Percentiles rank a stretch among this genome's conserved stretches.
These are phyloP conservation scores for Mrakia blollopis DNA, from an alignment of 768 basidiomycete species.

Conservation along the genomic window DNA sequence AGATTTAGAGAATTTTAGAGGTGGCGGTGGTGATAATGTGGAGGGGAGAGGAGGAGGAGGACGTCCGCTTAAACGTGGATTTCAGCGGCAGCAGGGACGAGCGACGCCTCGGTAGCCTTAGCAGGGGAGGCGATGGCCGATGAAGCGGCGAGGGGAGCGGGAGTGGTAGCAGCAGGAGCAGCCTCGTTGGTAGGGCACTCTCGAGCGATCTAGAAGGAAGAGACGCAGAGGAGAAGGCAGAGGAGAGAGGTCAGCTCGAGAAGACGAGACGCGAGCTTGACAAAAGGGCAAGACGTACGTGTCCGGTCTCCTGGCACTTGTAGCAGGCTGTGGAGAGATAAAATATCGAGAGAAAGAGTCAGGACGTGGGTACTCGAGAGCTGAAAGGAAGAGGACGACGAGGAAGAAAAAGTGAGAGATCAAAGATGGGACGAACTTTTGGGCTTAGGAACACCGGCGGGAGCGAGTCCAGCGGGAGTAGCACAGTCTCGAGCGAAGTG, in stretches of 20 bases:
- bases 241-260: neutral
- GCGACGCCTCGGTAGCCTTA: slow-evolving; percentile 7
- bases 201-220: slow-evolving; percentile 10
- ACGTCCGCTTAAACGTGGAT: slow-evolving; percentile 1
- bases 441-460: neutral
- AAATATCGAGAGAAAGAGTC: neutral
- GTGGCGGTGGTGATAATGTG: neutral
- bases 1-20: neutral
- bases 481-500: slow-evolving; percentile 33
- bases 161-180: neutral
- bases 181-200: slow-evolving; percentile 29
- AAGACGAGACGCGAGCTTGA: neutral
- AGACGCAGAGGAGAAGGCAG: neutral
- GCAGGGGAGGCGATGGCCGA: neutral
- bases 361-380: neutral
- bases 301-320: slow-evolving; percentile 19
- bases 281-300: neutral
- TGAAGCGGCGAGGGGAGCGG: neutral
- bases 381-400: neutral
- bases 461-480: neutral
- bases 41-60: neutral
- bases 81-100: slow-evolving; percentile 14
- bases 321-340: slow-evolving; percentile 16
- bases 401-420: too few relatives aligned
- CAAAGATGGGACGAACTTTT: neutral